Evolutionary conservation across 129 eudicot genomes (phyloP), one percentile per base, ranked within the genome.

Genomic region (Saposhnikovia divaricata): DNA sequence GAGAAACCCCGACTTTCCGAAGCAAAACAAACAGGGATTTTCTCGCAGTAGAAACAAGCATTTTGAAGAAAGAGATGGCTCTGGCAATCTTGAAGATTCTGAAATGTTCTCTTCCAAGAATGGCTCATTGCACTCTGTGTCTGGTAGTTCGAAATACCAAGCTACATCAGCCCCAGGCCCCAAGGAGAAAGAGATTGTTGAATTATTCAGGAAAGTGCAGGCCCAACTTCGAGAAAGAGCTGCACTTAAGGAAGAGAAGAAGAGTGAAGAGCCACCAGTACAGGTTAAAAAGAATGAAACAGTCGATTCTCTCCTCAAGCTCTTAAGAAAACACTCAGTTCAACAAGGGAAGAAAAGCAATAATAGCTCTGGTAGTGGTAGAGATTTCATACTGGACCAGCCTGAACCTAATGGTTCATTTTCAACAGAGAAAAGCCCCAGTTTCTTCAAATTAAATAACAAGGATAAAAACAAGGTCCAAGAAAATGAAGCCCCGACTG

Each of bases 1-100:
- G 86, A 92, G 99, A 81, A 92, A 90, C 82, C 86, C 93, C 0
- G 98, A 95, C 63, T 91, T 86, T 86, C 86, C 98, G 19, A 89
- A 88, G 84, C 93, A 88, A 82, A 23, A 43, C 31, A 83, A 21
- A 15, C 85, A 84, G 25, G 78, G 78, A 37, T 75, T 27, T 45
- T 74, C 55, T 45, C 78, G 78, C 78, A 21, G 15, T 73, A 75
- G 78, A 48, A 75, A 75, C 37, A 75, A 19, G 42, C 40, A 75
- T 12, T 75, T 75, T 75, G 78, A 75, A 46, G 78, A 75, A 16
- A 44, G 86, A 73, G 97, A 91, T 63, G 84, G 79, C 66, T 77
- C 79, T 74, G 99, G 88, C 15, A 84, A 80, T 50, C 83, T 86
- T 45, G 99, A 92, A 57, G 97, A 90, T 47, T 83, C 91, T 38